Conservation (phyloP, 2,329 filamentous ascomycete genomes). For the Aspergillus fumigatus region DNA sequence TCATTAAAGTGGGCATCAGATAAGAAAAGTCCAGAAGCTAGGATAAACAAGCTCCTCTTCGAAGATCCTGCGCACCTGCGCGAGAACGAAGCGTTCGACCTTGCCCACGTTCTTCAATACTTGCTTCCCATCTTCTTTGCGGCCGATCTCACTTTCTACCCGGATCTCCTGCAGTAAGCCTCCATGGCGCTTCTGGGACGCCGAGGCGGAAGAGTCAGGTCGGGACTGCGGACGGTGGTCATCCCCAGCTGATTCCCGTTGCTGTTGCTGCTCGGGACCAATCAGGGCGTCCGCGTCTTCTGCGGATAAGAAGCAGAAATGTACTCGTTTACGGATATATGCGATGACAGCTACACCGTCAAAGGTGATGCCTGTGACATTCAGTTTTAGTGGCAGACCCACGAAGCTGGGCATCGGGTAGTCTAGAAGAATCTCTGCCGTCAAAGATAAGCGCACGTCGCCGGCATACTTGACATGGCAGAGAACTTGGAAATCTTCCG, state of each 20-base stretch:
- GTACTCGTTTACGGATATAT: slow-evolving; percentile 79
- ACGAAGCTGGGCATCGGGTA: slow-evolving; percentile 99
- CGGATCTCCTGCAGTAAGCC: slow-evolving; percentile 86
- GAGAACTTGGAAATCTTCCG: slow-evolving; percentile 88
- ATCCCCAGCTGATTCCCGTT: slow-evolving; percentile 26
- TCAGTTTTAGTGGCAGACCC: slow-evolving; percentile 87
- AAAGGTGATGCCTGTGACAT: slow-evolving; percentile 91
- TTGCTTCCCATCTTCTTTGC: slow-evolving; percentile 85
- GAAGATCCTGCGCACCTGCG: slow-evolving; percentile 94
- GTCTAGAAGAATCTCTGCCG: slow-evolving; percentile 91
- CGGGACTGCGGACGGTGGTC: slow-evolving; percentile 27
- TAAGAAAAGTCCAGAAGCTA: slow-evolving; percentile 95
- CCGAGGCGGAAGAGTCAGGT: slow-evolving; percentile 24
- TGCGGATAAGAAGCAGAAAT: slow-evolving; percentile 90
- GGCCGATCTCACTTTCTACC: slow-evolving; percentile 96
- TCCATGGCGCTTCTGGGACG: slow-evolving; percentile 51
- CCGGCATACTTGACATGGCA: slow-evolving; percentile 87
- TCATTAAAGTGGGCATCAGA: slow-evolving; percentile 46
- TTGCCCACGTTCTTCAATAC: slow-evolving; percentile 98
- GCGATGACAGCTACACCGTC: slow-evolving; percentile 91
- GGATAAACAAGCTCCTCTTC: slow-evolving; percentile 99
- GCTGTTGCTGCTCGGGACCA: slow-evolving; percentile 44
- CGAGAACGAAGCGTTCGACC: slow-evolving; percentile 93
- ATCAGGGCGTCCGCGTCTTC: slow-evolving; percentile 81
- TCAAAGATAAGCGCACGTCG: slow-evolving; percentile 80